Evolutionary conservation across 768 basidiomycete genomes (phyloP).

Genomic region (Rhizopogon roseolus): DNA sequence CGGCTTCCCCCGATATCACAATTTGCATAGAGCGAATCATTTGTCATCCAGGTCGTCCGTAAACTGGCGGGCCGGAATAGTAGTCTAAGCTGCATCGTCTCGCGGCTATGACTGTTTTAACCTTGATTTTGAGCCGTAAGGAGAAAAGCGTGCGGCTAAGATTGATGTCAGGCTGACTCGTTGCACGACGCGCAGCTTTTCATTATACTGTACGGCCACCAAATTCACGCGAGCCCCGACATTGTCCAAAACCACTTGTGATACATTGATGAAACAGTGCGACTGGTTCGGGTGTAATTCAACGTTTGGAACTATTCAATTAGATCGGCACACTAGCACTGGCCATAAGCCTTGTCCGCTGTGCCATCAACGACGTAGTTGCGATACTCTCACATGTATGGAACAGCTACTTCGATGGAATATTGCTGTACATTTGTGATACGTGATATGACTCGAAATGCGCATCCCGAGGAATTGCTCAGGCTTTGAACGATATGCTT

Average conservation of each 20-base stretch:
- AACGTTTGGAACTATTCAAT: background rate
- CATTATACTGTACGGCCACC: conserved; percentile 15
- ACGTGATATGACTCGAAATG: background rate
- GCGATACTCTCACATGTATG: background rate
- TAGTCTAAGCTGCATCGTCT: background rate
- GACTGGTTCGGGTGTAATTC: background rate
- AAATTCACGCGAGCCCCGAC: conserved; percentile 4
- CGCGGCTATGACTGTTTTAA: conserved; percentile 4
- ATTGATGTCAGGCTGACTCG: conserved; percentile 23
- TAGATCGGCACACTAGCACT: background rate
- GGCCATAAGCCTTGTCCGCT: background rate
- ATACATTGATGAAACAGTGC: conserved; percentile 7
- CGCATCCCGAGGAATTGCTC: background rate
- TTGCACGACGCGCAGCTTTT: conserved; percentile 16
- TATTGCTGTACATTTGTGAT: background rate
- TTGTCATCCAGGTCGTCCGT: background rate
- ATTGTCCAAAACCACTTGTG: conserved; percentile 10
- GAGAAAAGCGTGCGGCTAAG: conserved; percentile 1
- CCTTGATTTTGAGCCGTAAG: conserved; percentile 2
- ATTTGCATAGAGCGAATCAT: background rate
- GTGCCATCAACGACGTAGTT: background rate
- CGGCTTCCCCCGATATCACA: background rate
- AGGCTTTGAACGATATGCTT: background rate
- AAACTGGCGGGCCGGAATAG: background rate
- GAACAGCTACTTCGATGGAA: background rate